A percentile compares a stretch with the other conserved stretches of the same genome.
Evolutionary conservation across 2,329 filamentous ascomycete genomes (phyloP).

Genomic region (Westerdykella sp.): DNA sequence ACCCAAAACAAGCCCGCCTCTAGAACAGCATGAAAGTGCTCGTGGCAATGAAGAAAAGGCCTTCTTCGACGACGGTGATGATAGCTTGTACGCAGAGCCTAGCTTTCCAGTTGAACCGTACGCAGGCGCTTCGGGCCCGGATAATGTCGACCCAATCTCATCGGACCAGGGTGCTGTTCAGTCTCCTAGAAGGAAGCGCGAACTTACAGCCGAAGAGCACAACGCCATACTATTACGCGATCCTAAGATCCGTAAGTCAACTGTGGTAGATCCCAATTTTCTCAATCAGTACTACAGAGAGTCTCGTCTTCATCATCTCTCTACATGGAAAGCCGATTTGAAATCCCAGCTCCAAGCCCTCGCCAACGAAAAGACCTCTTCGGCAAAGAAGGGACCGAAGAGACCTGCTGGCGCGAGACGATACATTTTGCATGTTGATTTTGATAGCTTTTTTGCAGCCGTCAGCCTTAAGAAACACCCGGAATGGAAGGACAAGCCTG

Average conservation of each 20-base stretch:
- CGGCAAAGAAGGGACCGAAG: constrained; percentile 48
- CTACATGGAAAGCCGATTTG: constrained; percentile 91
- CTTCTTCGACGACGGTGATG: constrained; percentile 11
- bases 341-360: constrained; percentile 82
- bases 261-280: constrained; percentile 87
- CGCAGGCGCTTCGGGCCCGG: not conserved
- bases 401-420: constrained; percentile 58
- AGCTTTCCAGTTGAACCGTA: constrained; percentile 7
- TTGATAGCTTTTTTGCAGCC: constrained; percentile 97
- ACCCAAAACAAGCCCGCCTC: constrained; percentile 25
- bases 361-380: constrained; percentile 60
- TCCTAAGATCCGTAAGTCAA: constrained; percentile 78
- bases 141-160: constrained; percentile 3
- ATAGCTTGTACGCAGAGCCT: constrained; percentile 20
- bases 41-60: constrained; percentile 5
- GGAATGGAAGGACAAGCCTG: constrained; percentile 69
- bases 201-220: constrained; percentile 82
- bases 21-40: constrained; percentile 8
- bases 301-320: constrained; percentile 89
- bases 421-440: constrained; percentile 93
- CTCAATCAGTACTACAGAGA: constrained; percentile 92
- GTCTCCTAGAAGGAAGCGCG: constrained; percentile 22
- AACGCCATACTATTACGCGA: constrained; percentile 80
- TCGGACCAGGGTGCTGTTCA: not conserved
- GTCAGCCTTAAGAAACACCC: constrained; percentile 77